These are phyloP conservation scores for Dictyostelium brefeldianum DNA, from an alignment of 78 protist genomes.

Conservation along the genomic window DNA sequence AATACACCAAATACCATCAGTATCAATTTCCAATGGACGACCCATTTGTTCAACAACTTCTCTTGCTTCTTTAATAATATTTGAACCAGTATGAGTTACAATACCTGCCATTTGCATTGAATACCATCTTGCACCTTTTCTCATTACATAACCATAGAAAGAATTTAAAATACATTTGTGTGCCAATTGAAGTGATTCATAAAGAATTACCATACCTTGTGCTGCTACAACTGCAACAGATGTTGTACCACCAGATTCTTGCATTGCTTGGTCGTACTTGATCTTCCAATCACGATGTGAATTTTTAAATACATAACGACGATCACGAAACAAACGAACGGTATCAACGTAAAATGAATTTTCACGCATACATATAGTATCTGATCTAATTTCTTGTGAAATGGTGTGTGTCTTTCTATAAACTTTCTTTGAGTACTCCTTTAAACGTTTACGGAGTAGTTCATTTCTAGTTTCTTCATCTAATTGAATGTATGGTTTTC, in stretches of 20 bases:
- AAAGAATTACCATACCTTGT: slow-evolving; percentile 88
- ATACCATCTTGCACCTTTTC: slow-evolving; percentile 99
- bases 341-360: slow-evolving; percentile 99
- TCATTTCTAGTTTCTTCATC: slow-evolving; percentile 65
- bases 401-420: slow-evolving; percentile 83
- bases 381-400: slow-evolving; percentile 49
- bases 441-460: slow-evolving; percentile 86
- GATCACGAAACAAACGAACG: slow-evolving; percentile 96
- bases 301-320: slow-evolving; percentile 97
- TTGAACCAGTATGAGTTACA: slow-evolving; percentile 98
- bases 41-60: slow-evolving; percentile 96
- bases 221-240: slow-evolving; percentile 7
- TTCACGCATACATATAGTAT: slow-evolving; percentile 99
- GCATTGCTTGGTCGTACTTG: slow-evolving; percentile 72
- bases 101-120: slow-evolving; percentile 99
- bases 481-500: slow-evolving; percentile 76
- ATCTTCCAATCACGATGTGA: slow-evolving; percentile 89
- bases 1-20: slow-evolving; percentile 99
- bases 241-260: slow-evolving; percentile 49
- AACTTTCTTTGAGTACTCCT: slow-evolving; percentile 87
- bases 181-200: slow-evolving; percentile 99
- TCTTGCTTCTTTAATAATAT: slow-evolving; percentile 94
- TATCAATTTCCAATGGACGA: slow-evolving; percentile 99
- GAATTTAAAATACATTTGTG: slow-evolving; percentile 99
- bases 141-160: slow-evolving; percentile 99